Percentiles rank a stretch among this genome's conserved stretches.
phyloP scores from a whole-genome alignment of 164 flowering plant species.

The Pachysandra terminalis region DNA sequence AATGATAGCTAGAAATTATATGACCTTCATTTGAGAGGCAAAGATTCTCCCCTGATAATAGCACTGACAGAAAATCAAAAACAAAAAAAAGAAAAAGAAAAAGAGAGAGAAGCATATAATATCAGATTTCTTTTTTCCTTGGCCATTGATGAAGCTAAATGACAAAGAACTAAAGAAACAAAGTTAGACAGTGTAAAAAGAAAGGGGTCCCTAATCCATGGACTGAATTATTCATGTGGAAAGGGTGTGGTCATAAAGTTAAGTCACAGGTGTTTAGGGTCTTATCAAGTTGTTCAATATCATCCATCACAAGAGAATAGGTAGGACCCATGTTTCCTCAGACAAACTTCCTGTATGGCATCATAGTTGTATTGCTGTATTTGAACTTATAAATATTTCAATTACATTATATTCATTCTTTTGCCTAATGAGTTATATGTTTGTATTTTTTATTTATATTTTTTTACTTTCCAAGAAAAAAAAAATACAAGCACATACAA shows the following conservation, averaged over 20 bases:
- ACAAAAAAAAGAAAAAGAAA: not conserved
- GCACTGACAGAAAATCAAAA: not conserved
- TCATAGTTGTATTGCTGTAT: constrained; percentile 8
- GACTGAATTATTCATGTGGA: not conserved
- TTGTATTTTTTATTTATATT: not conserved
- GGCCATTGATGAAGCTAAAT: not conserved
- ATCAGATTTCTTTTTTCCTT: not conserved
- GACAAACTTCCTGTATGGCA: constrained; percentile 8
- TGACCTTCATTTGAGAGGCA: not conserved
- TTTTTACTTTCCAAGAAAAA: too few relatives aligned
- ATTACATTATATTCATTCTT: not conserved
- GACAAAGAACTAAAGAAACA: not conserved
- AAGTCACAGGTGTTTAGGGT: constrained; percentile 1
- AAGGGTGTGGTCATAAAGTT: not conserved
- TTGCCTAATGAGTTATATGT: too few relatives aligned
- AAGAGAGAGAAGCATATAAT: not conserved
- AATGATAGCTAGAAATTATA: not conserved
- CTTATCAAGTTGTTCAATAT: constrained; percentile 16
- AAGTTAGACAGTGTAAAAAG: not conserved
- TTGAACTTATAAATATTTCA: constrained; percentile 12
- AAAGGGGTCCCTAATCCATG: not conserved
- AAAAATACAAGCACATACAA: too few relatives aligned
- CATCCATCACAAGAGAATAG: constrained; percentile 13
- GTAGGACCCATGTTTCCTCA: constrained; percentile 17
- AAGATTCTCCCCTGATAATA: not conserved